phyloP scores from a whole-genome alignment of 768 basidiomycete species.

The Phylloporus arenicola region DNA sequence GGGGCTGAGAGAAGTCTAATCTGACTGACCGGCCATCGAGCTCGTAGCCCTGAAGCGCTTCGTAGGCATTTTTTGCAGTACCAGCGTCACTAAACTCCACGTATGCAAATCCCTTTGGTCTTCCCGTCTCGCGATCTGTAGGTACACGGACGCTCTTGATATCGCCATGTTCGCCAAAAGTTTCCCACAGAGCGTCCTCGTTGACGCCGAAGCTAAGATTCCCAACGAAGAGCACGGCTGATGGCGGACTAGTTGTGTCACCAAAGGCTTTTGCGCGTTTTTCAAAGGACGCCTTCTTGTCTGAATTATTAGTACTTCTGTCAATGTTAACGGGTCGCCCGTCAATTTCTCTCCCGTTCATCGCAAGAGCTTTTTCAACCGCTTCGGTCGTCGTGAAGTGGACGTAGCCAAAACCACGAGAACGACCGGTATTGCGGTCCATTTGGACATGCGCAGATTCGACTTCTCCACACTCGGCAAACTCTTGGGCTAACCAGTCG shows the following conservation, averaged over 20 bases:
- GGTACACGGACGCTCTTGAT: constrained; percentile 86
- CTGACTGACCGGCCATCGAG: constrained; percentile 78
- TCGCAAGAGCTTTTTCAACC: constrained; percentile 72
- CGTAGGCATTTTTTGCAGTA: constrained; percentile 74
- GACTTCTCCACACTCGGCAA: constrained; percentile 84
- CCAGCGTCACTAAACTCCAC: constrained; percentile 87
- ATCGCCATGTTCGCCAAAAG: constrained; percentile 81
- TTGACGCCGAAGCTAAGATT: constrained; percentile 76
- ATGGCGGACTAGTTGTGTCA: constrained; percentile 63
- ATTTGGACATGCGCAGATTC: constrained; percentile 83
- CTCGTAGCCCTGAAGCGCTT: constrained; percentile 61
- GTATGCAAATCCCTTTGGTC: constrained; percentile 94
- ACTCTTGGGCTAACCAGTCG: constrained; percentile 90
- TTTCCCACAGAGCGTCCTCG: constrained; percentile 85
- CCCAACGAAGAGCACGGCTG: constrained; percentile 81
- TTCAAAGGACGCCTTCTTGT: constrained; percentile 53
- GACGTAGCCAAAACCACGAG: constrained; percentile 83
- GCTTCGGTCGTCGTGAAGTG: constrained; percentile 66
- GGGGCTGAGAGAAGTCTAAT: constrained; percentile 82
- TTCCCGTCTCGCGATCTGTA: constrained; percentile 87
- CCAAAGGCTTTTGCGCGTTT: constrained; percentile 74
- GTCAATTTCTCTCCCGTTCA: constrained; percentile 88
- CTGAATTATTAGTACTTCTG: constrained; percentile 59
- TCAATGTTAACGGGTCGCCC: constrained; percentile 86
- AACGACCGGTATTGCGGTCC: constrained; percentile 76